Evolutionary conservation across 768 basidiomycete species (phyloP).

Genomic region (Tricholoma hemisulphureum): DNA sequence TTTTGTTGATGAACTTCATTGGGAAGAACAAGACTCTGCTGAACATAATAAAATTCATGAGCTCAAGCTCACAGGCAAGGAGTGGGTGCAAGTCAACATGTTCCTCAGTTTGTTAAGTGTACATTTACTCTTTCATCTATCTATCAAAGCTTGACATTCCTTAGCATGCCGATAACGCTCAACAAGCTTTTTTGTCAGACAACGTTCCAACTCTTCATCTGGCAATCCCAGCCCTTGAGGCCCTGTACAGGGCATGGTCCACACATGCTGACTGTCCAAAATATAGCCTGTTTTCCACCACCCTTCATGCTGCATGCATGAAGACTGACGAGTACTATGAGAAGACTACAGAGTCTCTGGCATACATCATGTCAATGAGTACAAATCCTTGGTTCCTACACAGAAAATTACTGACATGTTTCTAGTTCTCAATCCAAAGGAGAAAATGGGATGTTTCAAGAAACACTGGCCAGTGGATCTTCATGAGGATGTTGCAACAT

Average conservation of each 20-base stretch:
- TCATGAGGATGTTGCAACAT: constrained; percentile 10
- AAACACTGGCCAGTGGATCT: constrained; percentile 24
- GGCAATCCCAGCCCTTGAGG: constrained; percentile 25
- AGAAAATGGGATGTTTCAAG: constrained; percentile 23
- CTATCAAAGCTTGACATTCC: constrained; percentile 9
- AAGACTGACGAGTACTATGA: constrained; percentile 38
- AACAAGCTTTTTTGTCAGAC: constrained; percentile 17
- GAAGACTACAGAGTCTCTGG: constrained; percentile 27
- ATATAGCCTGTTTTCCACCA: constrained; percentile 19
- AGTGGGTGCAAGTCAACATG: too few relatives aligned
- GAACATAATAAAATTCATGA: constrained; percentile 21
- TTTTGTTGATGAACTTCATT: constrained; percentile 23
- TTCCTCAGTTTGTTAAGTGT: too few relatives aligned
- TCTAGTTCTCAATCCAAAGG: constrained; percentile 24
- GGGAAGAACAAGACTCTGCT: constrained; percentile 21
- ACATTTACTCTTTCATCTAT: not conserved
- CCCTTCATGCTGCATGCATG: constrained; percentile 23
- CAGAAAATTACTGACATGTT: not conserved
- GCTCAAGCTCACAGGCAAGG: constrained; percentile 18
- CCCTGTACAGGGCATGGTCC: constrained; percentile 21
- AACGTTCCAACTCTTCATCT: constrained; percentile 21
- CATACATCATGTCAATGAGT: constrained; percentile 35
- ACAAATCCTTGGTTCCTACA: constrained; percentile 1
- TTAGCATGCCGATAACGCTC: constrained; percentile 2
- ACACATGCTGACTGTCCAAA: constrained; percentile 7